Evolutionary conservation across 2,329 filamentous ascomycete species (phyloP), one percentile per base, ranked within the genome.

Genomic region (Diaporthe humulicola): DNA sequence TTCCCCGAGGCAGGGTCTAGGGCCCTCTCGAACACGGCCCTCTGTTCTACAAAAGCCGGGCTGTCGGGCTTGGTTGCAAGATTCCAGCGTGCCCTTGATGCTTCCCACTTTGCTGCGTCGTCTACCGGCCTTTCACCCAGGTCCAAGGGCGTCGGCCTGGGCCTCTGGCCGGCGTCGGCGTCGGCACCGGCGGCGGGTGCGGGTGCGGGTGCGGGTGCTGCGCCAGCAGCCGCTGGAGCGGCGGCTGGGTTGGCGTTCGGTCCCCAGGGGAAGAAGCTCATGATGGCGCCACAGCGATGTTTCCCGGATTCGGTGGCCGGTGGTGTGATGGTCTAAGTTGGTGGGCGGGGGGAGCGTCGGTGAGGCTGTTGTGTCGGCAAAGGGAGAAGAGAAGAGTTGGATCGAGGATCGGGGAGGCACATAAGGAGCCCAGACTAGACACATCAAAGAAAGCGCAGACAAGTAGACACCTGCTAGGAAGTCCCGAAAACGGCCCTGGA

Each of bases 41-140:
- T n/a, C 22, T 54, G 60, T 2, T 7, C 6, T 9, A 42, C n/a
- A 25, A 74, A 74, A 0, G 10, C 42, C 17, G 40, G 50, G 19
- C n/a, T 5, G 25, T 45, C 52, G 14, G 73, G 73, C 25, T 52
- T 69, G 52, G 73, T 73, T 15, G 42, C 10, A 17, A 52, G 70
- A 6, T 69, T 48, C 73, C 58, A 67, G 14, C 73, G 73, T 5
- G 30, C 45, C 70, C 56, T 73, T 22, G 73, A 74, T 54, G 36
- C n/a, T 15, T 25, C n/a, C 70, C 70, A 73, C 33, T 73, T 74
- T 4, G 56, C 58, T 4, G 30, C 30, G 22, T 74, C 73, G 5
- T 54, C 58, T 10, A 28, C 14, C 17, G 28, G 19, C 19, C 7
- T 36, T 7, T 17, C n/a, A 25, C 33, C 30, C n/a, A 54, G 22